phyloP scores from a whole-genome alignment of 2,329 filamentous ascomycete species.

The Macrophomina pseudophaseolina region DNA sequence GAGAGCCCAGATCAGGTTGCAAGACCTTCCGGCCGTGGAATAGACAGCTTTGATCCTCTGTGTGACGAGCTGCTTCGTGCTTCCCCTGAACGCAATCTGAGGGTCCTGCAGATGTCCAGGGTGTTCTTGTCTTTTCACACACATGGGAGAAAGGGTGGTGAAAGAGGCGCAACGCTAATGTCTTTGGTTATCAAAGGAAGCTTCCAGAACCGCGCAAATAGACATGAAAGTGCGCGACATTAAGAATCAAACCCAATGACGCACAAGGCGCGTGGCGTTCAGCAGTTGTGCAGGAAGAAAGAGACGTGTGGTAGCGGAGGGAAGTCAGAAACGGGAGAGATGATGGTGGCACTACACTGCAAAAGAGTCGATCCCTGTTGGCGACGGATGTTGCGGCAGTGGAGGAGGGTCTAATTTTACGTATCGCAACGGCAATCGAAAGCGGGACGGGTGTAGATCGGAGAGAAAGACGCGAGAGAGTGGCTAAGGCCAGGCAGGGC shows the following conservation, averaged over 20 bases:
- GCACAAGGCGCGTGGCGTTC: no score
- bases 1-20: no score
- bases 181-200: background rate
- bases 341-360: conserved; percentile 1
- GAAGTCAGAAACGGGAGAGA: background rate
- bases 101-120: no score
- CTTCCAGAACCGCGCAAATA: background rate
- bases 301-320: background rate
- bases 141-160: background rate
- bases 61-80: no score
- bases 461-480: background rate
- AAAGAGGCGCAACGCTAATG: background rate
- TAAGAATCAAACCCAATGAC: no score
- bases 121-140: no score
- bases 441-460: conserved; percentile 19
- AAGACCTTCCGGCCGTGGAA: no score
- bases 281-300: no score
- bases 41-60: no score
- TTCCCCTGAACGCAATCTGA: no score
- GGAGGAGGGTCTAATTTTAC: conserved; percentile 6
- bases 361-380: background rate
- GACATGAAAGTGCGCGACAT: no score
- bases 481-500: background rate
- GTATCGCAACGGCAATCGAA: background rate
- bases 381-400: background rate